phyloP scores from a whole-genome alignment of 768 basidiomycete species.

The Suillus brevipes region DNA sequence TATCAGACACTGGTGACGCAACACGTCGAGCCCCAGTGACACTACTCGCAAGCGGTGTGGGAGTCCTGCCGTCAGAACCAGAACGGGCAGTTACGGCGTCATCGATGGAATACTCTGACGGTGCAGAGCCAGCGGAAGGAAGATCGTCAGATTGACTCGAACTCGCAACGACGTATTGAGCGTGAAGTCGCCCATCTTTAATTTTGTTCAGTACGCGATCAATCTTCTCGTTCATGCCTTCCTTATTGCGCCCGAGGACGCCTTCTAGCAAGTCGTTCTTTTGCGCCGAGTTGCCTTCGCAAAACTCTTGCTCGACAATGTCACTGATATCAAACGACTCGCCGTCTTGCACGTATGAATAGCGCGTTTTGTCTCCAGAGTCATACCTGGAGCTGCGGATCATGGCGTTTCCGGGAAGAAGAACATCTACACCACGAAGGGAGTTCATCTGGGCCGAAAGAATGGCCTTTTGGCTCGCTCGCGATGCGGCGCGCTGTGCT shows the following conservation, averaged over 20 bases:
- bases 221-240: conserved; percentile 66
- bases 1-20: conserved; percentile 23
- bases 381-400: conserved; percentile 83
- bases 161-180: conserved; percentile 20
- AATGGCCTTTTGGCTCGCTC: conserved; percentile 84
- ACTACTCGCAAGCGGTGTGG: conserved; percentile 27
- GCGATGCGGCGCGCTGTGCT: conserved; percentile 82
- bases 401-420: conserved; percentile 81
- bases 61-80: conserved; percentile 27
- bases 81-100: conserved; percentile 26
- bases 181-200: conserved; percentile 55
- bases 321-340: conserved; percentile 93
- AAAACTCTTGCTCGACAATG: conserved; percentile 87
- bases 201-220: conserved; percentile 77
- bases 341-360: conserved; percentile 93
- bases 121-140: conserved; percentile 30
- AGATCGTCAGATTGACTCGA: conserved; percentile 24
- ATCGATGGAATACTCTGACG: conserved; percentile 57
- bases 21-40: conserved; percentile 20
- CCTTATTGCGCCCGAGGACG: conserved; percentile 57
- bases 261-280: conserved; percentile 69
- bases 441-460: conserved; percentile 85
- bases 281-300: conserved; percentile 43
- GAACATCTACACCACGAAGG: conserved; percentile 84
- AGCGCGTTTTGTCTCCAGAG: conserved; percentile 72